phyloP scores from a whole-genome alignment of 2,329 filamentous ascomycete genomes.

The Apiospora saccharicola region DNA sequence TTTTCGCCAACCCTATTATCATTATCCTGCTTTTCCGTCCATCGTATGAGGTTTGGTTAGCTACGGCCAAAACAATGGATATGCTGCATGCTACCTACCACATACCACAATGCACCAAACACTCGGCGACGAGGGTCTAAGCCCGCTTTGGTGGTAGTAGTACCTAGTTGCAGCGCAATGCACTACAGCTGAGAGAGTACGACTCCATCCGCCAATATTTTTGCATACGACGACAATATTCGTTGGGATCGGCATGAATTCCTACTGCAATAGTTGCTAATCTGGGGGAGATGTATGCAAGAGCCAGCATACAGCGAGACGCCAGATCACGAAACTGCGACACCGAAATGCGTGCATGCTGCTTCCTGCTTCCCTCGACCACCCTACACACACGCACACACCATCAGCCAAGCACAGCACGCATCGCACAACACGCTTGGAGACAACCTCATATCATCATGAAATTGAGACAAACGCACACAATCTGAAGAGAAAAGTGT shows the following conservation, averaged over 20 bases:
- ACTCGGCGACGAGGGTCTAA: neutral
- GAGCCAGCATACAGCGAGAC: conserved; percentile 6
- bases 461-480: neutral
- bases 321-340: conserved; percentile 3
- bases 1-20: neutral
- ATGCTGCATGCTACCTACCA: neutral
- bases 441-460: conserved; percentile 8
- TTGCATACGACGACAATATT: neutral
- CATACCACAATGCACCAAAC: neutral
- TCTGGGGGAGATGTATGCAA: conserved; percentile 3
- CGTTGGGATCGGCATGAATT: neutral
- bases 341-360: neutral
- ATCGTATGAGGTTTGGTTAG: neutral
- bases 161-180: no score
- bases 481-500: neutral
- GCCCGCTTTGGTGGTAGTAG: neutral
- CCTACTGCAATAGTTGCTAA: neutral
- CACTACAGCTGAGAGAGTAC: neutral
- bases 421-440: neutral
- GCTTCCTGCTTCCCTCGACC: neutral
- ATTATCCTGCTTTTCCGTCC: neutral
- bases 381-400: neutral
- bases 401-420: neutral
- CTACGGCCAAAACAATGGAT: neutral
- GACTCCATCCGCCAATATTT: neutral